Base-by-base conservation (phyloP, 2,329 filamentous ascomycete species). In the Xylaria hypoxylon region DNA sequence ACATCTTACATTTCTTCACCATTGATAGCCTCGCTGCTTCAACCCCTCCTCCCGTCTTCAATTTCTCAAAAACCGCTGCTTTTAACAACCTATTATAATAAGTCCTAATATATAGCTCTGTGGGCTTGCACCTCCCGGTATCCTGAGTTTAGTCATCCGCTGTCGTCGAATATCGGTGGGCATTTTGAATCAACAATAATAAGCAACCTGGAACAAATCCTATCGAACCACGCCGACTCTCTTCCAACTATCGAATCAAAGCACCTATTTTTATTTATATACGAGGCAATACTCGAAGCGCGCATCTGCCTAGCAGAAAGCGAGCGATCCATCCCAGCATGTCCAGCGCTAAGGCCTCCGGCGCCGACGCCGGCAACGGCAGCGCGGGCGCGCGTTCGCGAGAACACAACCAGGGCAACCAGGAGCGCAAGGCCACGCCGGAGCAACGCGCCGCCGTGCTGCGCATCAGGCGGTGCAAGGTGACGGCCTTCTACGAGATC, bases 401-500 rank as follows among this genome's bases (percentile, higher is more conserved):
- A 74, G 85, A 89, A 64, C 91, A 94, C 80, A 90, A 92, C 78
- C 91, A 94, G 78, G 91, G 91, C 71, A 91, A 90, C 79, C 87
- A 90, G 72, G 88, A 88, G 65, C 89, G 92, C 73, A 87, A 92
- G 77, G 97, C 89, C 81, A 99, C 96, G 1, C 84, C 88, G 33
- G 94, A 97, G 74, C 96, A 99, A 78, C 96, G 96, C 79, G 90
- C 92, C 1, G 95, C 95, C 28, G 96, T 99, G 35, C 83, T 97
- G 74, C 89, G 96, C 71, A 96, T 99, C 78, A 90, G 92, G 71
- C 88, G 87, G 82, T 99, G 96, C 82, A 85, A 86, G 44, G 83
- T 92, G 24, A 97, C 94, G 3, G 93, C 93, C 19, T 99, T 96
- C 80, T 99, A 99, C 83, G 96, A 98, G 78, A 98, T 99, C 73